Evolutionary conservation across 306 rosid genomes (phyloP), one percentile per base, ranked within the genome.

Genomic region (Malus asiatica): DNA sequence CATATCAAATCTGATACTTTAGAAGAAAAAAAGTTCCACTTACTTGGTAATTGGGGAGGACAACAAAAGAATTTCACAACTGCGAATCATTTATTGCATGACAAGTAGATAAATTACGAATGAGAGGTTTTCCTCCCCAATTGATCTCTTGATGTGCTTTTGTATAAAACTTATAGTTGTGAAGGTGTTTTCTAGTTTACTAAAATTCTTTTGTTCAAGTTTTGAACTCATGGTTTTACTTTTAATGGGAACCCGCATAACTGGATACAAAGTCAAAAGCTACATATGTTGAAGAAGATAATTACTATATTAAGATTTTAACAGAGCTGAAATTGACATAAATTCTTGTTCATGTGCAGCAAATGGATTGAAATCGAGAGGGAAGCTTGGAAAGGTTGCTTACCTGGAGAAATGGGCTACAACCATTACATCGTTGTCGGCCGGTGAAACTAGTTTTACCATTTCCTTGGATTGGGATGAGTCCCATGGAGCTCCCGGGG

Each of bases 401-500:
- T 70, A 75, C 33, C 80, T 95, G 87, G 93, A 92, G 88, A 83
- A 77, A 25, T 95, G 99, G 99, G 71, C 83, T 14, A 61, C 92
- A 58, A 90, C 82, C 3, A 44, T 83, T 3, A 45, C 90, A 11
- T 78, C 93, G 4, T 8, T 85, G 35, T 48, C 83, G 23, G 85
- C 86, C 2, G 38, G 59, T 30, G 97, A 92, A 29, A 73, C 87
- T 22, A 87, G 71, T 42, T 88, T 92, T 70, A 18, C 68, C 0
- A 20, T 89, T 4, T 70, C 84, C 25, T 76, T 90, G 61, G 93
- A 95, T 1, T 92, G 97, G 97, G 90, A 92, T n/a, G 91, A 89
- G 65, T 72, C 68, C 27, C 83, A 84, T 85, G 99, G 97, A 30
- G 74, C 84, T 64, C 99, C 99, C 1, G 99, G 88, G 8, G 99